Percentiles rank a stretch among this genome's conserved stretches.
phyloP scores from a whole-genome alignment of 306 rosid genomes.

The Gleditsia sinensis region DNA sequence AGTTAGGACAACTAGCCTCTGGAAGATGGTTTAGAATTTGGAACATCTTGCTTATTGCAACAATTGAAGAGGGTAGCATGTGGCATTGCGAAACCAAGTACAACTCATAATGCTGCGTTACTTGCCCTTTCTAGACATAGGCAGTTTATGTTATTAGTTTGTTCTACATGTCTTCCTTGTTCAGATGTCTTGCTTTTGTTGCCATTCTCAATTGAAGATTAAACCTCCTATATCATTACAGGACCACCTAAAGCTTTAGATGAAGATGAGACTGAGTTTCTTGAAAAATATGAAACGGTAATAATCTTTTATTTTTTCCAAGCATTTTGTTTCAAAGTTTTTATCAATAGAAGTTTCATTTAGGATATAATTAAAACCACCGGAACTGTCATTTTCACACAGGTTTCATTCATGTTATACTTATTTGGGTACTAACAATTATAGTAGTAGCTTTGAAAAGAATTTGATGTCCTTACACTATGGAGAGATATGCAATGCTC shows the following conservation, averaged over 20 bases:
- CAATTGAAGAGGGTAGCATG: background rate
- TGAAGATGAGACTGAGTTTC: slow-evolving; percentile 93
- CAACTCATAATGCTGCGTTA: background rate
- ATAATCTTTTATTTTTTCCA: slow-evolving; percentile 27
- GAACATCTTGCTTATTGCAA: slow-evolving; percentile 5
- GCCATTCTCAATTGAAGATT: slow-evolving; percentile 14
- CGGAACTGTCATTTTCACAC: background rate
- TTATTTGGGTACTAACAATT: background rate
- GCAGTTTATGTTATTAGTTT: slow-evolving; percentile 20
- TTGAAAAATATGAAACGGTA: slow-evolving; percentile 71
- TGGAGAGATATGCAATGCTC: slow-evolving; percentile 13
- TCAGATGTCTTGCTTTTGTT: slow-evolving; percentile 17
- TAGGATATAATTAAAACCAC: background rate
- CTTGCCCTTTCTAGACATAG: slow-evolving; percentile 7
- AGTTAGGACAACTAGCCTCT: slow-evolving; percentile 13
- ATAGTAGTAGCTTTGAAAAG: slow-evolving; percentile 20
- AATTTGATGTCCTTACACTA: background rate
- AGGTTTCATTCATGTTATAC: background rate
- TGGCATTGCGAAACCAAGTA: slow-evolving; percentile 7
- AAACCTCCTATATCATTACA: slow-evolving; percentile 34
- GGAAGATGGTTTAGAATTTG: background rate
- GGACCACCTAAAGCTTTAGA: slow-evolving; percentile 99
- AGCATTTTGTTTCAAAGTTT: slow-evolving; percentile 5
- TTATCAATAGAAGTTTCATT: background rate
- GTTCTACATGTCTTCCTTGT: background rate